Evolutionary conservation across 306 rosid genomes (phyloP).

Genomic region (Senna siamea): DNA sequence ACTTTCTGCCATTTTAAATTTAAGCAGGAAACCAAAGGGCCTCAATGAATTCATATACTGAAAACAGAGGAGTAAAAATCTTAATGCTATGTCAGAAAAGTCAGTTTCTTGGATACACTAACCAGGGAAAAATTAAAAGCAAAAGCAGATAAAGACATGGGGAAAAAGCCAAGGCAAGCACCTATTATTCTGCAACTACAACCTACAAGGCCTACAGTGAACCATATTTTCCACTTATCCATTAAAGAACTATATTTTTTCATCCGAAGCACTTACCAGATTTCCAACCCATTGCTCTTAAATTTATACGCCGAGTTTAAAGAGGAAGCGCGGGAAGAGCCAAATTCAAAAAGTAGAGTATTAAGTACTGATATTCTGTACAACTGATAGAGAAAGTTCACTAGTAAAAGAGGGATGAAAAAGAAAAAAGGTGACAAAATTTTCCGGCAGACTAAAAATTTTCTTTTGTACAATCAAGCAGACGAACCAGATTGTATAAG

Average conservation of each 20-base stretch:
- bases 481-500: constrained; percentile 26
- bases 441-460: constrained; percentile 62
- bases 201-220: constrained; percentile 1
- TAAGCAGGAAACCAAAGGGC: too few relatives aligned
- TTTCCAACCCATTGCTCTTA: neutral
- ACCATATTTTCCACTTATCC: neutral
- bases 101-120: constrained; percentile 28
- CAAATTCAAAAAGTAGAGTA: constrained; percentile 39
- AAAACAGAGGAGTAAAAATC: neutral
- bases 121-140: constrained; percentile 32
- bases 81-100: constrained; percentile 26
- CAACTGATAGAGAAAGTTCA: constrained; percentile 47
- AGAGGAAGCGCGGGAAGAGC: neutral
- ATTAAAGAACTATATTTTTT: neutral
- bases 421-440: constrained; percentile 64
- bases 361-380: constrained; percentile 63
- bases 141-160: constrained; percentile 31
- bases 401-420: constrained; percentile 30
- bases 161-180: constrained; percentile 34
- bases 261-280: too few relatives aligned
- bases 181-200: constrained; percentile 5
- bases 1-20: neutral
- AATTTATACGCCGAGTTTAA: constrained; percentile 10
- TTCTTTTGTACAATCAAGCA: constrained; percentile 56
- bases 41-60: neutral